A percentile compares a stretch with the other conserved stretches of the same genome.
phyloP scores from a whole-genome alignment of 768 basidiomycete species.

The Candolleomyces eurysporus region DNA sequence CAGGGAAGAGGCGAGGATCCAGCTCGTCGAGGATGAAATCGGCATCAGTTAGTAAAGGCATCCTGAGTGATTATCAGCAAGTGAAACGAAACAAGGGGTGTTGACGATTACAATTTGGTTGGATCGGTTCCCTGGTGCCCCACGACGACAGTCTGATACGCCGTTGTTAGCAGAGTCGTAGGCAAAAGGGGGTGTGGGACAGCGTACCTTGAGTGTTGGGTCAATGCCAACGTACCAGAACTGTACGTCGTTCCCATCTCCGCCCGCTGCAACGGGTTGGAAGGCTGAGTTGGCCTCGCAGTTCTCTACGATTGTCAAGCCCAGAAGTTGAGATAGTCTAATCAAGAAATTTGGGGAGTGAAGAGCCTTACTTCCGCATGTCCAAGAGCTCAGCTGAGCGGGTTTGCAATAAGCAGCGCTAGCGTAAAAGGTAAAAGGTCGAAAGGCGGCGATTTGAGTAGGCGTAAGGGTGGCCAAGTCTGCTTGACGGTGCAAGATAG shows the following conservation, averaged over 20 bases:
- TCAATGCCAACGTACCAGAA: slow-evolving; percentile 49
- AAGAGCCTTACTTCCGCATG: slow-evolving; percentile 42
- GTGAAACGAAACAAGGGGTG: neutral
- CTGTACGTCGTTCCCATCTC: slow-evolving; percentile 41
- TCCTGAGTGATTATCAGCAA: slow-evolving; percentile 18
- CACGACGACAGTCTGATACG: slow-evolving; percentile 30
- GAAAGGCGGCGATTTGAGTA: slow-evolving; percentile 42
- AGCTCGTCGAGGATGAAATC: slow-evolving; percentile 30
- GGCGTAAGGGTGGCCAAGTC: slow-evolving; percentile 27
- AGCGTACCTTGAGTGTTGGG: slow-evolving; percentile 27
- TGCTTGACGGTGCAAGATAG: slow-evolving; percentile 22
- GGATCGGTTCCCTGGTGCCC: slow-evolving; percentile 36
- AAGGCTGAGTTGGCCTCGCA: slow-evolving; percentile 48
- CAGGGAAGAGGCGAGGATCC: slow-evolving; percentile 42
- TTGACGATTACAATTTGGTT: slow-evolving; percentile 26
- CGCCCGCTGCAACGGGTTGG: slow-evolving; percentile 48
- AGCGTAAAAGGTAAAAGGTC: slow-evolving; percentile 48
- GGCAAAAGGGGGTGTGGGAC: neutral
- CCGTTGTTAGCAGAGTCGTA: neutral
- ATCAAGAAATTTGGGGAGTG: neutral
- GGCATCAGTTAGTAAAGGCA: slow-evolving; percentile 37
- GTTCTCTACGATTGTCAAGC: slow-evolving; percentile 28
- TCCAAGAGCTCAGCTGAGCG: slow-evolving; percentile 41
- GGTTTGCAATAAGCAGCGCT: slow-evolving; percentile 51
- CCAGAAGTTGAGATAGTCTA: neutral